Base-by-base conservation (phyloP, 768 basidiomycete species). In the Kondoa malvinella region DNA sequence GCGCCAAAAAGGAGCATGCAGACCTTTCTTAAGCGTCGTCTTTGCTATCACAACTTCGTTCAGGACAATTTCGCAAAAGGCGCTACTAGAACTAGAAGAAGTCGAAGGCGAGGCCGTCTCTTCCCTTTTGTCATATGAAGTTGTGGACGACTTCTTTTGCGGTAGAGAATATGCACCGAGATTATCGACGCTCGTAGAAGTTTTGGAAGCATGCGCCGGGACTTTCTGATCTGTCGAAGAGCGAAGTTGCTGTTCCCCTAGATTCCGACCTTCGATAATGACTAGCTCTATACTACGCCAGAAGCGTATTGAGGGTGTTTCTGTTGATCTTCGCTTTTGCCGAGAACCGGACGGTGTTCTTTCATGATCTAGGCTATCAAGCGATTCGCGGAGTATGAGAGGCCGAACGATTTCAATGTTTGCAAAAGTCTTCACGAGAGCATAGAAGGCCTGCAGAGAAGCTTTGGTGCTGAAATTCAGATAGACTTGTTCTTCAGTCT, bases 271-370 rank as follows among this genome's bases (percentile, higher is more conserved):
- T 77, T 88, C 86, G 50, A 86, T 80, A 66, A 89, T 80, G 32
- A 83, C 82, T 29, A 91, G 78, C 70, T 87, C 84, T 27, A 91
- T 81, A 75, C 87, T 86, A 64, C 90, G 82, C 87, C 87, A 91
- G 83, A 91, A 87, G 66, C 89, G 27, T 1, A 32, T 1, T 21
- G 2, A 15, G 4, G n/a, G 34, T 15, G 34, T 26, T 15, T 17
- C 32, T 26, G 33, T 56, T 65, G 57, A 30, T 16, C 25, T 69
- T 85, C 85, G 64, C 77, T 73, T 26, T 83, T 80, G 50, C 79
- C 79, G 71, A 81, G 79, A 66, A 78, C 71, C 80, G 80, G 34
- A 62, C 40, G 40, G 21, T 50, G 21, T 8, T 50, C 40, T 21
- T 50, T 50, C 40, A 50, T 8, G n/a, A n/a, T n/a, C 8, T 50